Base-by-base conservation (phyloP, 306 rosid genomes). In the Rosa persica region DNA sequence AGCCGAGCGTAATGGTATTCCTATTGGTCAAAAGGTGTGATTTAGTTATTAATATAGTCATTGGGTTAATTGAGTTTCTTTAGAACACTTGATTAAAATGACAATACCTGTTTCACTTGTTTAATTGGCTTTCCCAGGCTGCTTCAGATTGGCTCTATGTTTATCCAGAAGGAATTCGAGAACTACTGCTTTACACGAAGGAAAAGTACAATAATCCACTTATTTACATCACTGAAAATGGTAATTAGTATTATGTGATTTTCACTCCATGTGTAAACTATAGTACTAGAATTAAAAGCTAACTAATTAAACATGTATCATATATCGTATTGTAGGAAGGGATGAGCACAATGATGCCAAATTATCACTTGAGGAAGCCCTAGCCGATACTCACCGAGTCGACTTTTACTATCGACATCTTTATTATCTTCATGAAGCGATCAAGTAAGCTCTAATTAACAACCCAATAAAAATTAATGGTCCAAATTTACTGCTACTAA, bases 11-110 rank as follows among this genome's bases (percentile, higher is more conserved):
- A 70, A 85, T 75, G 93, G 93, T 23, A 57, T 76, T 30, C 77
- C 90, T 8, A 85, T 89, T 72, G 89, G 90, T 34, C 83, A 82
- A 77, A 16, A 22, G 89, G 90, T 87, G 39, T 6, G 60, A 19
- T 46, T 30, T 5, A 30, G 38, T 5, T 23, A 19, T 62, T 61
- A 0, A 40, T 2, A 61, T 64, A 8, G 12, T 68, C 4, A 13
- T 23, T 27, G 38, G 17, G 27, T 51, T 12, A 49, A 51, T n/a
- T 3, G 10, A 47, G 61, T 6, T 48, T 43, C 11, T 20, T 20
- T 54, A 54, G 10, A 58, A 30, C 44, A 30, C 23, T 65, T 34
- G 0, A 34, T 17, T 7, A 61, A 61, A 62, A 12, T 27, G 19
- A 30, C 11, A 5, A 27, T 62, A 13, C 67, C 67, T 62, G 12